Evolutionary conservation across 163 green algal genomes (phyloP).

Genomic region (Prototheca wickerhamii): DNA sequence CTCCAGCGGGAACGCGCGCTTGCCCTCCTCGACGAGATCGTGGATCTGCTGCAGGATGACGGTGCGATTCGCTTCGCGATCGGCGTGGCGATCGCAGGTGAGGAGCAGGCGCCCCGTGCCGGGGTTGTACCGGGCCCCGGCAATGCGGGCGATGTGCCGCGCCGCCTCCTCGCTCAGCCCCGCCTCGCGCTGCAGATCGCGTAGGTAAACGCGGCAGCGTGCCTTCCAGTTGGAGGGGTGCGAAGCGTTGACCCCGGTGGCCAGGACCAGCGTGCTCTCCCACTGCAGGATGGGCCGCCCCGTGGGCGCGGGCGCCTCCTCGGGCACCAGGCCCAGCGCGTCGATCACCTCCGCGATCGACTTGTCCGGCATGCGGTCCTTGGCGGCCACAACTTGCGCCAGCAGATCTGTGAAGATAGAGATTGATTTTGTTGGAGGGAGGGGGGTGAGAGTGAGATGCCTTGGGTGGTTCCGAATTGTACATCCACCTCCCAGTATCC

Average conservation of each 20-base stretch:
- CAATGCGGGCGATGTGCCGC: slow-evolving; percentile 37
- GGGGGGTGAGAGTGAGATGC: no score
- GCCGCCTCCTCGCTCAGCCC: slow-evolving; percentile 35
- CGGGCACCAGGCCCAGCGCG: background rate
- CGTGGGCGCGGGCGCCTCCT: slow-evolving; percentile 2
- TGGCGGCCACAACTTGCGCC: background rate
- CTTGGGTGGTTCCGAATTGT: no score
- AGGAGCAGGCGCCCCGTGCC: slow-evolving; percentile 30
- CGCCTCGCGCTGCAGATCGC: slow-evolving; percentile 32
- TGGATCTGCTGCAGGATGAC: slow-evolving; percentile 24
- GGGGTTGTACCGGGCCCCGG: slow-evolving; percentile 37
- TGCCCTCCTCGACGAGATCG: slow-evolving; percentile 22
- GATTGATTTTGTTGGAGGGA: background rate
- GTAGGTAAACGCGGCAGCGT: slow-evolving; percentile 29
- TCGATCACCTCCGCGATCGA: slow-evolving; percentile 9
- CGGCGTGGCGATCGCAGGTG: slow-evolving; percentile 15
- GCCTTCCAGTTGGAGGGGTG: slow-evolving; percentile 40
- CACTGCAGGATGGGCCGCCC: slow-evolving; percentile 31
- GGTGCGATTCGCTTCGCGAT: slow-evolving; percentile 30
- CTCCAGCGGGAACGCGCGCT: background rate
- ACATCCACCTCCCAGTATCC: background rate
- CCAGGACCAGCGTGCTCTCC: slow-evolving; percentile 23
- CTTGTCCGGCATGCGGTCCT: slow-evolving; percentile 7
- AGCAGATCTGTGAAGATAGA: slow-evolving; percentile 1
- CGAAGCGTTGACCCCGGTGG: slow-evolving; percentile 9